Base-by-base conservation (phyloP, 2,329 filamentous ascomycete species). In the Byssochlamys sp. region DNA sequence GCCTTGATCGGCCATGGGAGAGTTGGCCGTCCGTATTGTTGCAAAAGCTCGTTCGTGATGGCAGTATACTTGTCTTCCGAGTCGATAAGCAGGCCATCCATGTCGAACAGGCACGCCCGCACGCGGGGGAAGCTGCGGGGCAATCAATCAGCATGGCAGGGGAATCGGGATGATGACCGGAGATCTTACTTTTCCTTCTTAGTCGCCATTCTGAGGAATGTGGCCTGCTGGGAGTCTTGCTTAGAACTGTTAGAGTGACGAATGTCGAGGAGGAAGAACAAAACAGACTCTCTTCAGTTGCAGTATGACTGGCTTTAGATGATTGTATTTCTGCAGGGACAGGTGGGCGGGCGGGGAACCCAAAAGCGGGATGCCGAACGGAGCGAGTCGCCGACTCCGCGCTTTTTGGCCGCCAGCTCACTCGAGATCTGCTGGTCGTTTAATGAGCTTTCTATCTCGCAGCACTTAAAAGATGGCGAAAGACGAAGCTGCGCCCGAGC, bases 1-100 rank as follows among this genome's bases (percentile, higher is more conserved):
- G 94, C 91, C 79, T 97, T 97, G 76, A 99, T 85, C 60, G 84
- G 85, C 94, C 94, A 97, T 0, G 94, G 92, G n/a, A 97, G 79
- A 12, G 77, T 71, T 0, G 89, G 87, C 54, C 84, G 84, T 66
- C 81, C 82, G 73, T 94, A 90, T 69, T 88, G 85, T 57, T 81
- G 79, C 45, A 99, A 85, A 39, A 97, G 82, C 26, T 84, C 79
- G 75, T 99, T 96, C 60, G 91, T 88, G 74, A 89, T 88, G 27
- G 83, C 71, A 0, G 90, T 94, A 79, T 97, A 97, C 58, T 84
- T 78, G 69, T 97, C 94, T 78, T 97, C 94, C 33, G 89, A 91
- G 75, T 97, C 86, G 70, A 99, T 88, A 24, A 99, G 84, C 35
- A 99, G 86, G 60, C 94, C 94, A 74, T 99, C 94, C 91, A 97